Conservation (phyloP, 768 basidiomycete species). For the Phylloporus sp. region DNA sequence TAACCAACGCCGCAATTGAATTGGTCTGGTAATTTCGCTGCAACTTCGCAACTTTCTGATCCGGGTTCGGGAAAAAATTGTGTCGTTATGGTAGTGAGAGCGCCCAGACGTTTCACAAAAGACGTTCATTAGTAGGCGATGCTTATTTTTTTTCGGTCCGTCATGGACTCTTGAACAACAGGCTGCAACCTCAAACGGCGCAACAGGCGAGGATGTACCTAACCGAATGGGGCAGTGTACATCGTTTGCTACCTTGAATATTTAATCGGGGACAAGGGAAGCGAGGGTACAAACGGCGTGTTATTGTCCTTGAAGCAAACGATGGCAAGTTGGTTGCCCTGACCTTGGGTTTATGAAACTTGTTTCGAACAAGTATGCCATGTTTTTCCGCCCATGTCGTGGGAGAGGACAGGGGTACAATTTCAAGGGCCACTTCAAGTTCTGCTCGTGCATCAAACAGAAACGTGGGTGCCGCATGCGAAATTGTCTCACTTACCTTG, state of each 20-base stretch:
- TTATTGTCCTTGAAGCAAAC: background rate
- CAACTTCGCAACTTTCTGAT: slow-evolving; percentile 19
- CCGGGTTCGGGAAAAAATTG: slow-evolving; percentile 2
- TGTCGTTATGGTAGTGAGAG: slow-evolving; percentile 8
- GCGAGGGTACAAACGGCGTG: background rate
- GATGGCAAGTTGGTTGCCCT: background rate
- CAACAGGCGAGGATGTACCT: background rate
- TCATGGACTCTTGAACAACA: background rate
- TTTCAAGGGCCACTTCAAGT: background rate
- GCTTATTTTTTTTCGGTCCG: background rate
- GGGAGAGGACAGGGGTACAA: background rate
- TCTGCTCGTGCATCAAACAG: background rate
- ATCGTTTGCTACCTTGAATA: background rate
- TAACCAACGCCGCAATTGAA: slow-evolving; percentile 28
- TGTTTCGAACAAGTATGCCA: background rate
- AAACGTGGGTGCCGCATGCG: background rate
- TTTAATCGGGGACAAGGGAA: background rate
- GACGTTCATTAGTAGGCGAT: background rate
- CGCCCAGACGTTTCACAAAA: background rate
- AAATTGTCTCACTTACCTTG: background rate
- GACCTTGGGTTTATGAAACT: background rate
- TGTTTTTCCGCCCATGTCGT: background rate
- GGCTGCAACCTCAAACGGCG: background rate
- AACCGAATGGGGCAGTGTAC: background rate
- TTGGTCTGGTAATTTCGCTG: slow-evolving; percentile 6